Base-by-base conservation (phyloP, 2,329 filamentous ascomycete genomes). In the Penicillium janthinellum region DNA sequence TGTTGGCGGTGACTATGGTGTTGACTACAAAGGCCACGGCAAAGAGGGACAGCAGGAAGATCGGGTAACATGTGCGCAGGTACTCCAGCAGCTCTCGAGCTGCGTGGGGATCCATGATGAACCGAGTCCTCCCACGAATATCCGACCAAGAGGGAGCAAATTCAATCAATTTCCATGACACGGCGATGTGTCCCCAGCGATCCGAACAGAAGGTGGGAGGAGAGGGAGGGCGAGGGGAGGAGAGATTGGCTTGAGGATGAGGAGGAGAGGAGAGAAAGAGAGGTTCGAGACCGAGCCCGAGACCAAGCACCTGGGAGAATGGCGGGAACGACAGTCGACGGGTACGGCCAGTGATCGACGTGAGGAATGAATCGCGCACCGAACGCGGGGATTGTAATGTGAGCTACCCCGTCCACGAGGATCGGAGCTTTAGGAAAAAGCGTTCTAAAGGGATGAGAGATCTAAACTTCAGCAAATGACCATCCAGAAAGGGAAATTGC, bases 41-140 rank as follows among this genome's bases (percentile, higher is more conserved):
- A 73, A 90, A 91, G 71, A 90, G 82, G 67, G 86, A 65, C 56
- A 90, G 80, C 60, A 90, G 78, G 58, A 88, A 73, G 67, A 89
- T 84, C 12, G 88, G 87, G 65, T 86, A 90, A 66, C 82, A 78
- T 71, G 82, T 84, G 69, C 85, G 84, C 59, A 85, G 71, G 66
- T 79, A 77, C 54, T 73, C 74, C 62, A 84, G 71, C 61, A 82
- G 71, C 51, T 69, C 71, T 53, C 77, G 76, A 61, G 79, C 78
- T 57, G 77, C 74, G 42, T 75, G 71, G 67, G 76, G 64, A 67
- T 67, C 70, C 70, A 77, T 73, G 65, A 63, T 69, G 66, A 62
- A 57, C 54, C 42, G 22, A 59, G 49, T 64, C 63, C 64, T 67
- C 68, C 65, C 60, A 57, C 49, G 41, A 65, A 56, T 60, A 60